Evolutionary conservation across 73 alveolate species (phyloP).

Genomic region (Paraurostyla sp.): DNA sequence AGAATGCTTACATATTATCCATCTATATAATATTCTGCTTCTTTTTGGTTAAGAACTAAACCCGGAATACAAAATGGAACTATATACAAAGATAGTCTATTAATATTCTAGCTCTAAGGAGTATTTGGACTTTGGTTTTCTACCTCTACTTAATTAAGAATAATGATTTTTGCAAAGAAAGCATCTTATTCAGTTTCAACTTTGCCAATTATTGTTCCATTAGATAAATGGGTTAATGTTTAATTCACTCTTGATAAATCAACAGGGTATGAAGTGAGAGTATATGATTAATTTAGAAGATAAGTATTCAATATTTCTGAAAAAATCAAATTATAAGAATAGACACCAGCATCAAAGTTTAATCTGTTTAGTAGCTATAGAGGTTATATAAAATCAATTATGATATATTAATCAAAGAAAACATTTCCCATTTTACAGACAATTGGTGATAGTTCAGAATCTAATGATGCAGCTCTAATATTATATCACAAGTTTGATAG

Average conservation of each 20-base stretch:
- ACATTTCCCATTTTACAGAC: not conserved
- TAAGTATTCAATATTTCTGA: not conserved
- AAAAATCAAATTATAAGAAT: not conserved
- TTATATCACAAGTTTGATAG: slow-evolving; percentile 14
- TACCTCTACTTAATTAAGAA: not conserved
- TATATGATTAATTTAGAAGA: not conserved
- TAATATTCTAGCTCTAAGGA: not conserved
- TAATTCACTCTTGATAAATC: not conserved
- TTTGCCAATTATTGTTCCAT: not conserved
- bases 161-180: not conserved
- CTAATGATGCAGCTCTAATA: not conserved
- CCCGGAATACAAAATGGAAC: not conserved
- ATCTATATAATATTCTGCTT: not conserved
- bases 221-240: slow-evolving; percentile 23
- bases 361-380: not conserved
- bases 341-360: not conserved
- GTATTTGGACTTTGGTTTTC: not conserved
- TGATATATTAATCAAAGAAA: not conserved
- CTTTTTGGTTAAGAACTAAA: not conserved
- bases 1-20: not conserved
- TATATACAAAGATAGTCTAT: not conserved
- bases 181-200: not conserved
- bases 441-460: not conserved
- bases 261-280: not conserved
- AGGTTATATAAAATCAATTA: slow-evolving; percentile 9